Evolutionary conservation across 1,284 basidiomycete genomes (phyloP), one percentile per base, ranked within the genome.

Genomic region (Austroboletus niveus): DNA sequence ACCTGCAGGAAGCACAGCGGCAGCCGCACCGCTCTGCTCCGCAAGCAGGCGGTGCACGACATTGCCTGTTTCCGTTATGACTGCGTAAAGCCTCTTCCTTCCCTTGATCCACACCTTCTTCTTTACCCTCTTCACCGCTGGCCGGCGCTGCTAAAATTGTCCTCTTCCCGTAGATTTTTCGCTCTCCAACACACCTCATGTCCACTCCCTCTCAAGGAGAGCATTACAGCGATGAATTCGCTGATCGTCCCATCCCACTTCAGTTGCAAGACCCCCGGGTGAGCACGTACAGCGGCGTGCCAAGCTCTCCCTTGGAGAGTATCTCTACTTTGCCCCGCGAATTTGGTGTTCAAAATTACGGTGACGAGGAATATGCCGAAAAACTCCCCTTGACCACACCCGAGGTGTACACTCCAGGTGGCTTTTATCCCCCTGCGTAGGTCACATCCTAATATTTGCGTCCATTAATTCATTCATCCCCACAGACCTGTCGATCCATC

Each of bases 361-460:
- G 72, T 12, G 85, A 88, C 53, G 82, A 88, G 45, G 86, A 89
- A 5, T 79, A 75, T 56, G 65, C 80, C 35, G 89, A 91, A 70
- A 90, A 90, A 61, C 76, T 80, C 57, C 89, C 87, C 22, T 71
- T 91, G 60, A 87, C 80, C 32, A 72, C 27, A 6, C 27, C 27
- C 5, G 71, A 42, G 80, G 77, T 31, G 73, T 82, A 80, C 58
- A 60, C 75, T 49, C 76, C 81, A 54, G 69, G 70, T 45, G 79
- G 84, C 42, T 83, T 83, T 62, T 91, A 91, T 60, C 87, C 87
- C 47, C 87, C 87, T 38, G 72, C 73, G 87, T 87, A 64, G 67
- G 84, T 73, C 32, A 7, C n/a, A 12, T 30, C 30, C 9, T 50
- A 24, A 51, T 34, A 5, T 3, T 22, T 4, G 2, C 9, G 7